phyloP scores from a whole-genome alignment of 345 rosid species.

The Populus simonii region DNA sequence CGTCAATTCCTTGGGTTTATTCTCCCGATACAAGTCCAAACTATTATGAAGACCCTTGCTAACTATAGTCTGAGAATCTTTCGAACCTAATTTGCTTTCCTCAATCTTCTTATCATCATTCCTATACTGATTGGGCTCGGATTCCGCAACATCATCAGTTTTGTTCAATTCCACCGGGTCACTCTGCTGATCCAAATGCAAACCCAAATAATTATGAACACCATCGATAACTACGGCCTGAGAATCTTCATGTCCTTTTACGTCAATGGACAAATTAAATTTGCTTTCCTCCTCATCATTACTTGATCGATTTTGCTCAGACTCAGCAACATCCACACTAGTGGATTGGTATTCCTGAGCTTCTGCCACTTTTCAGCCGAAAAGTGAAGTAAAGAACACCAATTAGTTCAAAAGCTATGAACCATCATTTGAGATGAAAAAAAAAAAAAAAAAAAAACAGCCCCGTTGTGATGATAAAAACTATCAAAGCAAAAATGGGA shows the following conservation, averaged over 20 bases:
- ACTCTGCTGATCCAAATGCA: neutral
- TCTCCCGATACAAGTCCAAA: neutral
- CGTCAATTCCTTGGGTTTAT: neutral
- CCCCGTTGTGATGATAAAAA: neutral
- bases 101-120: neutral
- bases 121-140: neutral
- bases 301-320: neutral
- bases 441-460: neutral
- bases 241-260: slow-evolving; percentile 17
- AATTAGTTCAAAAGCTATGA: neutral
- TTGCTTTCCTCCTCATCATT: slow-evolving; percentile 18
- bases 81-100: neutral
- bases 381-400: neutral
- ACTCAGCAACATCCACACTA: neutral
- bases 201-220: neutral
- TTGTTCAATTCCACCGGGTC: slow-evolving; percentile 12
- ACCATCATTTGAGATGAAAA: neutral
- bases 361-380: neutral
- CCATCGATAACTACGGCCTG: neutral
- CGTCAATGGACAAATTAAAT: slow-evolving; percentile 18
- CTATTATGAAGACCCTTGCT: neutral
- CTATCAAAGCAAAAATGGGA: neutral
- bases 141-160: neutral
- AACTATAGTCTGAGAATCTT: neutral
- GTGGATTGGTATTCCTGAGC: neutral